phyloP scores from a whole-genome alignment of 805 yeast species.

The Teunomyces panamensis region DNA sequence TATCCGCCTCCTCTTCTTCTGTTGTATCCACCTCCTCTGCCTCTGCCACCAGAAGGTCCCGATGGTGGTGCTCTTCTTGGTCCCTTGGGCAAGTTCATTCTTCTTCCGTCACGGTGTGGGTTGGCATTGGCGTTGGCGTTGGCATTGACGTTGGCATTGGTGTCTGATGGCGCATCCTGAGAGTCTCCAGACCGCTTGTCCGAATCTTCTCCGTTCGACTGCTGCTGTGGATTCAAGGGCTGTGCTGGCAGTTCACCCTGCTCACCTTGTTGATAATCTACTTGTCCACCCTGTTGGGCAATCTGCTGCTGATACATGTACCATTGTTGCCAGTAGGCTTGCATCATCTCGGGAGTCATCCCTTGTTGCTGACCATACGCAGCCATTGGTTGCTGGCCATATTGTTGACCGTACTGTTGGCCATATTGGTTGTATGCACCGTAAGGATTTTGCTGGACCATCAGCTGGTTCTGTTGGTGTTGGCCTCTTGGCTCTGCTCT shows the following conservation, averaged over 20 bases:
- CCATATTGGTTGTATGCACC: conserved; percentile 24
- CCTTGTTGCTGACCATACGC: conserved; percentile 19
- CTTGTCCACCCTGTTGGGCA: conserved; percentile 22
- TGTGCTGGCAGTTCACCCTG: conserved; percentile 30
- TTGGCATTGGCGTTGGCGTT: conserved; percentile 12
- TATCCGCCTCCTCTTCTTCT: conserved; percentile 31
- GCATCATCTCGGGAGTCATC: conserved; percentile 55
- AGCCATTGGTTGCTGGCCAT: conserved; percentile 18
- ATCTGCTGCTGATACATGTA: conserved; percentile 58
- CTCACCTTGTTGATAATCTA: conserved; percentile 17
- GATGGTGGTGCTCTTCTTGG: conserved; percentile 45
- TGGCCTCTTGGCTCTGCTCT: conserved; percentile 81
- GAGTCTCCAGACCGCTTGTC: conserved; percentile 7
- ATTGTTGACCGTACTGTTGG: conserved; percentile 26
- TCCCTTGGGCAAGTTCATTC: conserved; percentile 49
- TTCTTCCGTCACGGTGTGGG: conserved; percentile 21
- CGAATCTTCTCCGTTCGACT: conserved; percentile 12
- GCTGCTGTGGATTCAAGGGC: conserved; percentile 44
- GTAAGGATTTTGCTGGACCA: conserved; percentile 22
- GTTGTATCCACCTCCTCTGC: conserved; percentile 24
- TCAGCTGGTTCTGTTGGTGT: conserved; percentile 43
- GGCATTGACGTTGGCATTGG: conserved; percentile 32
- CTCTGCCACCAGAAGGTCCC: conserved; percentile 33
- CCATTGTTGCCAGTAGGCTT: conserved; percentile 67
- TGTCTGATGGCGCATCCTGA: conserved; percentile 13